Conservation (phyloP, 345 rosid species). For the Boechera divaricarpa region DNA sequence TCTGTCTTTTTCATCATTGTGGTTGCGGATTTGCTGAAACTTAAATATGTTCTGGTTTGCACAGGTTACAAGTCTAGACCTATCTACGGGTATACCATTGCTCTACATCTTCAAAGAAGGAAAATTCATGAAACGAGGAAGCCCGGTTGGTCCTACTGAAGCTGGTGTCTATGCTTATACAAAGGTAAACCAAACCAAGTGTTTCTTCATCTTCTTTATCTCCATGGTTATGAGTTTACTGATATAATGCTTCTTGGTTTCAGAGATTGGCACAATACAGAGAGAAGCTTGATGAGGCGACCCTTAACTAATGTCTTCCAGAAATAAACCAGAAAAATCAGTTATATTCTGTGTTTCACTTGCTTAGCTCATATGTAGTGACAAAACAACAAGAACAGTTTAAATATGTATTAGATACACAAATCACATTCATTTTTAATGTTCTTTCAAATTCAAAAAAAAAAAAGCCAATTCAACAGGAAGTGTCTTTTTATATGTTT, state of each 20-base stretch:
- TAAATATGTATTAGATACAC: constrained; percentile 24
- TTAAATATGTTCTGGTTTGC: neutral
- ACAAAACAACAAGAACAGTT: constrained; percentile 35
- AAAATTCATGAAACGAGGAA: constrained; percentile 85
- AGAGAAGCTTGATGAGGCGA: constrained; percentile 85
- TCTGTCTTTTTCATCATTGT: neutral
- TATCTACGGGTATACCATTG: constrained; percentile 94
- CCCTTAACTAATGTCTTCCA: constrained; percentile 42
- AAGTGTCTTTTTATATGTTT: constrained; percentile 45
- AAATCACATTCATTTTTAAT: constrained; percentile 4
- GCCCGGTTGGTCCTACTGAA: constrained; percentile 87
- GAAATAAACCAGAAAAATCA: neutral
- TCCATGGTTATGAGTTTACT: constrained; percentile 16
- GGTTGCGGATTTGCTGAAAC: constrained; percentile 1
- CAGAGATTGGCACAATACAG: constrained; percentile 90
- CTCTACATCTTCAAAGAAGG: constrained; percentile 93
- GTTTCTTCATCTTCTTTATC: constrained; percentile 4
- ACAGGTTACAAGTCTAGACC: constrained; percentile 75
- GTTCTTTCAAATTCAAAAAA: constrained; percentile 21
- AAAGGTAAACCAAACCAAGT: constrained; percentile 52
- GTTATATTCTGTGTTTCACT: constrained; percentile 7
- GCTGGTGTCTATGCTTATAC: constrained; percentile 99
- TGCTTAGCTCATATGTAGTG: constrained; percentile 29
- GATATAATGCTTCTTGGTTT: constrained; percentile 26
- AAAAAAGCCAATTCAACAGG: constrained; percentile 6